These are phyloP conservation scores for Pseudogymnoascus sp. DNA, from an alignment of 2,329 filamentous ascomycete species.

Conservation along the genomic window DNA sequence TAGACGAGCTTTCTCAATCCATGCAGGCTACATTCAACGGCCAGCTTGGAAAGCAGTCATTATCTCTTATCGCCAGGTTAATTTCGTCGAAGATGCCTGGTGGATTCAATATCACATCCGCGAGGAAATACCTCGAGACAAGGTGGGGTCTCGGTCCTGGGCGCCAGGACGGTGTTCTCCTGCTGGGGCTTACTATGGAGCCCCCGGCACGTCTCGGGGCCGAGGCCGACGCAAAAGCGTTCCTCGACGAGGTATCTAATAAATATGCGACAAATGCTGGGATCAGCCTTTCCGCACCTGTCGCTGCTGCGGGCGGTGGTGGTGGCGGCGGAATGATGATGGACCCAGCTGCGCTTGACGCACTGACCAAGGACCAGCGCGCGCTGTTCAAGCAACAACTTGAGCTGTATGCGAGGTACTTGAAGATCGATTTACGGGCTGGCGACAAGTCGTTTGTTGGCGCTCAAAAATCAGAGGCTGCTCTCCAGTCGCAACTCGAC, in stretches of 20 bases:
- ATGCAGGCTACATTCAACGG: slow-evolving; percentile 99
- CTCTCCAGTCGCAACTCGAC: slow-evolving; percentile 87
- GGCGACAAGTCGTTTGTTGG: slow-evolving; percentile 88
- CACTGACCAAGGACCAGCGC: slow-evolving; percentile 91
- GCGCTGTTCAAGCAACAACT: slow-evolving; percentile 97
- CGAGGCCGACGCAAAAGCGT: slow-evolving; percentile 85
- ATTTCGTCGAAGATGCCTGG: slow-evolving; percentile 99
- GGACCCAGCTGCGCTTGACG: slow-evolving; percentile 95
- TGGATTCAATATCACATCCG: slow-evolving; percentile 96
- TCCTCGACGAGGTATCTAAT: slow-evolving; percentile 78
- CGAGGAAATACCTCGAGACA: slow-evolving; percentile 90
- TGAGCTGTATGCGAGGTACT: slow-evolving; percentile 86
- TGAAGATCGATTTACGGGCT: slow-evolving; percentile 94
- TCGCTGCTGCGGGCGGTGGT: slow-evolving; percentile 64
- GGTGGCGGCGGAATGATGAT: slow-evolving; percentile 92
- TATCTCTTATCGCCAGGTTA: slow-evolving; percentile 83
- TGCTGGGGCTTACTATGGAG: slow-evolving; percentile 89
- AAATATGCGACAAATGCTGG: slow-evolving; percentile 83
- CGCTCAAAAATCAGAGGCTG: slow-evolving; percentile 75
- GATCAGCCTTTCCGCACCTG: slow-evolving; percentile 71
- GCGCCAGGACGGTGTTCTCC: slow-evolving; percentile 81
- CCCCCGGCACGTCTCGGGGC: slow-evolving; percentile 80
- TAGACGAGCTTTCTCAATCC: slow-evolving; percentile 87
- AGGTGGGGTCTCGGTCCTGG: slow-evolving; percentile 83
- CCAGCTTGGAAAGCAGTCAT: slow-evolving; percentile 93